Conservation (phyloP, 768 basidiomycete species). For the Kwoniella mangroviensis region DNA sequence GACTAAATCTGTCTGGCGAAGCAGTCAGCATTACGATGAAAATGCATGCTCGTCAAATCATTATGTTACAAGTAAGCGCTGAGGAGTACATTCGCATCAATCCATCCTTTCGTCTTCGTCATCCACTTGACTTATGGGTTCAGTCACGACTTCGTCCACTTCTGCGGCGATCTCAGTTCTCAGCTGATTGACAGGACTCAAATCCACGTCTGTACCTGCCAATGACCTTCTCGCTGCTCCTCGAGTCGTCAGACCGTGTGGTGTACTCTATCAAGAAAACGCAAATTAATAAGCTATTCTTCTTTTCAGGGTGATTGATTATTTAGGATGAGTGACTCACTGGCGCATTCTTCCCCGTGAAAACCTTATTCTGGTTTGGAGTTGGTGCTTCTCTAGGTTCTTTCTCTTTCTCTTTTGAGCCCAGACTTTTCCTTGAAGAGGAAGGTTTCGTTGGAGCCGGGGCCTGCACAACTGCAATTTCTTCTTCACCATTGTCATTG, state of each 20-base stretch:
- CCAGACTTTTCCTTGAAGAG: background rate
- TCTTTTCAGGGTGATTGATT: too few species aligned
- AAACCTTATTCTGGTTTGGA: conserved; percentile 14
- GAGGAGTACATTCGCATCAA: background rate
- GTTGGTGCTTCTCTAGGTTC: conserved; percentile 1
- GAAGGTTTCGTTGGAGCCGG: background rate
- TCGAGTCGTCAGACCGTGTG: conserved; percentile 26
- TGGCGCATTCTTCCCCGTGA: conserved; percentile 40
- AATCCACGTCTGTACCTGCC: conserved; percentile 21
- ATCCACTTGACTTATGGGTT: background rate
- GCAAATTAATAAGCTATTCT: background rate
- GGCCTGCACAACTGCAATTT: background rate
- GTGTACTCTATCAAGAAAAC: conserved; percentile 18
- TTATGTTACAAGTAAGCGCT: too few species aligned
- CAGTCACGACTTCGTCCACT: background rate
- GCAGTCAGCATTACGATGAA: too few species aligned
- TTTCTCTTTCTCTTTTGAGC: background rate
- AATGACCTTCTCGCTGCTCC: conserved; percentile 29
- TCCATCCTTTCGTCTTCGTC: conserved; percentile 29
- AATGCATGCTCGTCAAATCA: too few species aligned
- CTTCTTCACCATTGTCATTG: background rate
- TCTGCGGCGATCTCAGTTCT: conserved; percentile 3
- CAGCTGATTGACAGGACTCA: conserved; percentile 7
- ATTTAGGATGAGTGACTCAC: conserved; percentile 14
- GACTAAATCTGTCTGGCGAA: too few species aligned